Percentiles rank a stretch among this genome's conserved stretches.
phyloP scores from a whole-genome alignment of 805 yeast species.

The Saccharomyces kudriavzevii region DNA sequence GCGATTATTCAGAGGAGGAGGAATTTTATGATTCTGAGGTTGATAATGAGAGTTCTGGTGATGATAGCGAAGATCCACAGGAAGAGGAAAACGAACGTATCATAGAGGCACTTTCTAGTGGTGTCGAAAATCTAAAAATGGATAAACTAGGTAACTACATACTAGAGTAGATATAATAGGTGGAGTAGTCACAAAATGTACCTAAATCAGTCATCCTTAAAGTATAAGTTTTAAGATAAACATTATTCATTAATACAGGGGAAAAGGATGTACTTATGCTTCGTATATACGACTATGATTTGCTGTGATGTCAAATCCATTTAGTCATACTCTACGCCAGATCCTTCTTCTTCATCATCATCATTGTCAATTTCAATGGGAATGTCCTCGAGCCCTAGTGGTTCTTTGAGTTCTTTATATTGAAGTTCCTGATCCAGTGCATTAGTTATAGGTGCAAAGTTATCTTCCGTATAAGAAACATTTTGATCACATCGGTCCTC shows the following conservation, averaged over 20 bases:
- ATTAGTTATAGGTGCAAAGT: conserved; percentile 30
- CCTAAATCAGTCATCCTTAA: too few relatives aligned
- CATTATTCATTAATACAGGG: neutral
- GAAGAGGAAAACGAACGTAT: conserved; percentile 51
- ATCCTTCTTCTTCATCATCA: conserved; percentile 29
- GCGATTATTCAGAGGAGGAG: conserved; percentile 21
- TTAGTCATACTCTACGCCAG: conserved; percentile 32
- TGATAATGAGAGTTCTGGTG: conserved; percentile 27
- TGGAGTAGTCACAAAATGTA: too few relatives aligned
- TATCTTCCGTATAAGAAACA: conserved; percentile 23
- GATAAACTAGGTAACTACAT: conserved; percentile 79
- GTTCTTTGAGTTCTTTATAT: neutral
- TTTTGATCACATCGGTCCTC: conserved; percentile 30
- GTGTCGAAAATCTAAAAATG: conserved; percentile 61
- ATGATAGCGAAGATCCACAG: conserved; percentile 28
- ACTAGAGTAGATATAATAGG: conserved; percentile 35
- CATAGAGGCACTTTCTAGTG: conserved; percentile 59
- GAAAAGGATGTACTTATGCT: neutral
- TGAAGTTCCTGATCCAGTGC: conserved; percentile 14
- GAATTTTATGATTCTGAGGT: conserved; percentile 28
- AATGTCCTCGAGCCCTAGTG: conserved; percentile 16
- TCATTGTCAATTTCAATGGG: conserved; percentile 25
- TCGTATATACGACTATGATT: neutral
- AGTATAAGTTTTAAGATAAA: too few relatives aligned
- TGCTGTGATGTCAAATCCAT: neutral